Percentiles rank a stretch among this genome's conserved stretches.
phyloP scores from a whole-genome alignment of 192 early-diverging fungal genomes.

The Glomus cerebriforme region DNA sequence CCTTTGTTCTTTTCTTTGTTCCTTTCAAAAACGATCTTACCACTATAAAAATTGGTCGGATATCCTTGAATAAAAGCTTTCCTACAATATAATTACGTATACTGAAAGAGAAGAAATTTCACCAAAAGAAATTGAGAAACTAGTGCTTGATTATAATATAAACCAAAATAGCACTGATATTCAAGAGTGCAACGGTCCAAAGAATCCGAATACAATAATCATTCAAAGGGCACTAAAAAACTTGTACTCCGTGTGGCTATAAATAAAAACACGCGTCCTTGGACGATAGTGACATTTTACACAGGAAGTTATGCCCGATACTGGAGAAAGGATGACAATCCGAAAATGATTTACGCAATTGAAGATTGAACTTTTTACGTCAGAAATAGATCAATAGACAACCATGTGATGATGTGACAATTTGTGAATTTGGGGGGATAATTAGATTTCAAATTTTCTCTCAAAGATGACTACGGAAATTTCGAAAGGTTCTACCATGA shows the following conservation, averaged over 20 bases:
- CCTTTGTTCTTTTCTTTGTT: too few relatives aligned
- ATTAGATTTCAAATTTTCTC: not conserved
- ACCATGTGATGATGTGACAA: too few relatives aligned
- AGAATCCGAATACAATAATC: not conserved
- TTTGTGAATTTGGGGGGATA: too few relatives aligned
- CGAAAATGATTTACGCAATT: too few relatives aligned
- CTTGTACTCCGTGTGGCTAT: conserved; percentile 5
- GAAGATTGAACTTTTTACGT: too few relatives aligned
- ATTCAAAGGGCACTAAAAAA: not conserved
- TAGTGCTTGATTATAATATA: not conserved
- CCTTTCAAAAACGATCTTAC: too few relatives aligned
- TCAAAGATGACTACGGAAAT: not conserved
- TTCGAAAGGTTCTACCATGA: conserved; percentile 8
- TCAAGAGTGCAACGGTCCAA: not conserved
- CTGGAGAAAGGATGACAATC: not conserved
- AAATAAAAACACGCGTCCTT: not conserved
- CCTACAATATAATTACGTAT: too few relatives aligned
- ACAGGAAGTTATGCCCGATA: not conserved
- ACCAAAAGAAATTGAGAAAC: too few relatives aligned
- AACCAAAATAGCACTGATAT: not conserved
- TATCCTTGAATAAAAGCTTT: too few relatives aligned
- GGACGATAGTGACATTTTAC: conserved; percentile 22
- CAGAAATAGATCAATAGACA: too few relatives aligned
- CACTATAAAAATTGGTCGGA: too few relatives aligned
- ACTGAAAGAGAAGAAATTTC: too few relatives aligned